Percentiles rank a stretch among this genome's conserved stretches.
Evolutionary conservation across 305 asterid genomes (phyloP).

Genomic region (Solanum hybrid): DNA sequence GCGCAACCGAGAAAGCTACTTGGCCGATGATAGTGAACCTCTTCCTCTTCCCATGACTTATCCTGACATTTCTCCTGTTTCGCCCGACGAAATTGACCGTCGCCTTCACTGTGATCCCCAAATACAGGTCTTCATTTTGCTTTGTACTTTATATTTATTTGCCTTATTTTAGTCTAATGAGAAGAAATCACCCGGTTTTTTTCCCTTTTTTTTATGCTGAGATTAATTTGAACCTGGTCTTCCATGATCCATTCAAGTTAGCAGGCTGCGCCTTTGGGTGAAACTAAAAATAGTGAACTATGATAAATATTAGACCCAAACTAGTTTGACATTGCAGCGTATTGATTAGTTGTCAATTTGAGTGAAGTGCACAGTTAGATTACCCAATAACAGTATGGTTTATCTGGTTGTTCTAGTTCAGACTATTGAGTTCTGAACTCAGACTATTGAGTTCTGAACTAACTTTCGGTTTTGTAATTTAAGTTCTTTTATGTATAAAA

Average conservation of each 20-base stretch:
- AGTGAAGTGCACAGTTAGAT: not conserved
- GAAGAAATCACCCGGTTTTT: not conserved
- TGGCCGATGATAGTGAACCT: constrained; percentile 45
- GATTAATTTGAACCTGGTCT: not conserved
- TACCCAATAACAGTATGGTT: not conserved
- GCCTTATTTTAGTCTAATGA: not conserved
- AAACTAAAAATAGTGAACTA: not conserved
- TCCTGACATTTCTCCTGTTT: constrained; percentile 47
- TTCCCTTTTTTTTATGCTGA: not conserved
- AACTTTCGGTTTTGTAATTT: not conserved
- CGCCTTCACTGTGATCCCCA: constrained; percentile 60
- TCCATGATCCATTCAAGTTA: not conserved
- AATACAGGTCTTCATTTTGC: constrained; percentile 27
- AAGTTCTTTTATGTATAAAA: not conserved
- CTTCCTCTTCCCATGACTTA: constrained; percentile 78
- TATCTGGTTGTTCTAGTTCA: not conserved
- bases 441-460: not conserved
- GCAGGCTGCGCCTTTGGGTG: not conserved
- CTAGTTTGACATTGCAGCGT: not conserved
- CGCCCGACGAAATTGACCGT: constrained; percentile 49
- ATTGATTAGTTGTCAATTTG: not conserved
- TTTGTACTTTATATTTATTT: not conserved
- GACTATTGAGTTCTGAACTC: not conserved
- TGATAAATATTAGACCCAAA: not conserved
- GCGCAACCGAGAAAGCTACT: constrained; percentile 60